These are phyloP conservation scores for Inga oerstediana DNA, from an alignment of 306 rosid species.

Conservation along the genomic window DNA sequence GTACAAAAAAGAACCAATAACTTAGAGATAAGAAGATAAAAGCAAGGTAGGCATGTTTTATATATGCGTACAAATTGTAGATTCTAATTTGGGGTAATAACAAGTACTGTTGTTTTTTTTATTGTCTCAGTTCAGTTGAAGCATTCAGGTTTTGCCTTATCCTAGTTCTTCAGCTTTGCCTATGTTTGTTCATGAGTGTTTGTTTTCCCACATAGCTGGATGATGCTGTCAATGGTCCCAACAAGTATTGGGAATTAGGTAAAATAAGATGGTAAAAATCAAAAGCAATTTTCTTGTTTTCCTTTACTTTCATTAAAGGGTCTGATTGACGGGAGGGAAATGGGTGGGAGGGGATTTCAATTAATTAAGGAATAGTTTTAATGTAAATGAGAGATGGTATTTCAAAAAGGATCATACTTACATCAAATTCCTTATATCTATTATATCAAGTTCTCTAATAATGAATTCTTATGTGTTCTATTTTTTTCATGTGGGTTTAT, in stretches of 20 bases:
- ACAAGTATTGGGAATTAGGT: not conserved
- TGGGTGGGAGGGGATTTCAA: no score
- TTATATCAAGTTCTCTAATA: no score
- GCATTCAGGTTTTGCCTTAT: not conserved
- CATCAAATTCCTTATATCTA: no score
- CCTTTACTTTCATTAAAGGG: not conserved
- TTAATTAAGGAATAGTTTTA: no score
- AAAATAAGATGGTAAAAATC: not conserved
- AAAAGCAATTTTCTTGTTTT: not conserved
- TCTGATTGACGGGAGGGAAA: no score
- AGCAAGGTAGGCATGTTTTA: not conserved
- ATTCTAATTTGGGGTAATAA: slow-evolving; percentile 12
- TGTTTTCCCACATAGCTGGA: slow-evolving; percentile 12
- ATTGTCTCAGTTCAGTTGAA: not conserved
- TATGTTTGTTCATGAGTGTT: not conserved
- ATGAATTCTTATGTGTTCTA: no score
- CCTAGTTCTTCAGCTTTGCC: not conserved
- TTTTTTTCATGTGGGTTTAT: no score
- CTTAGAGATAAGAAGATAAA: slow-evolving; percentile 16
- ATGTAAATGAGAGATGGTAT: no score
- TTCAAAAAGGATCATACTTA: no score
- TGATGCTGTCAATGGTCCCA: not conserved
- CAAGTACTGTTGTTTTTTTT: not conserved
- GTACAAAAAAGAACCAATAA: not conserved
- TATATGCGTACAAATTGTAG: slow-evolving; percentile 15